phyloP scores from a whole-genome alignment of 2,329 filamentous ascomycete species.

The Pleoardoris graminearum region DNA sequence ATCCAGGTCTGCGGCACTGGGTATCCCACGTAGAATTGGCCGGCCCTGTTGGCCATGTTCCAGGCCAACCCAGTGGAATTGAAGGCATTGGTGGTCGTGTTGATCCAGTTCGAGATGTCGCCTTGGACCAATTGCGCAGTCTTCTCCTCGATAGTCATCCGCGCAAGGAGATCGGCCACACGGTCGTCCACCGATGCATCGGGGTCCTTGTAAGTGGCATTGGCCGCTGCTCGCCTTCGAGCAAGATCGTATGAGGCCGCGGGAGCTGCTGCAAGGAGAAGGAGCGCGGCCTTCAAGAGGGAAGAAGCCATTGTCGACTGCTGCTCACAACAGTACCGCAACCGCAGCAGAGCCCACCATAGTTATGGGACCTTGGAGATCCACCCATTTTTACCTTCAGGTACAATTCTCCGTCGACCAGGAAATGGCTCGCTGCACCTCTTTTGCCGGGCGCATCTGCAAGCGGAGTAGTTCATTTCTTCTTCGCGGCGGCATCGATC shows the following conservation, averaged over 20 bases:
- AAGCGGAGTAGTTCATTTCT: conserved; percentile 1
- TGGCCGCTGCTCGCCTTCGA: conserved; percentile 31
- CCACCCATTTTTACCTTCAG: neutral
- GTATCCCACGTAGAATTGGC: conserved; percentile 73
- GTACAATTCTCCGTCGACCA: conserved; percentile 3
- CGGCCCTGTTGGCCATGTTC: conserved; percentile 68
- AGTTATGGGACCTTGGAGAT: neutral
- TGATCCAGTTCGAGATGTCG: conserved; percentile 74
- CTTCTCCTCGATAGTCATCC: conserved; percentile 78
- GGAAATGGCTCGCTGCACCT: neutral
- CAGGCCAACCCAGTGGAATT: conserved; percentile 68
- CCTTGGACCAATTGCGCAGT: conserved; percentile 65
- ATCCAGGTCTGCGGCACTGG: conserved; percentile 67
- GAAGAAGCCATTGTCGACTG: conserved; percentile 6
- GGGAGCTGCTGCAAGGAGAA: conserved; percentile 2
- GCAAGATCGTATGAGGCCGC: conserved; percentile 27
- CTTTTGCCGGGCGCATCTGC: conserved; percentile 5
- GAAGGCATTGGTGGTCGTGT: conserved; percentile 67
- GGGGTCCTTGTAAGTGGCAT: conserved; percentile 63
- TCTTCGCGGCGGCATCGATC: neutral
- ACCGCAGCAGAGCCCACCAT: neutral
- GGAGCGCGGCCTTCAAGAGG: conserved; percentile 1
- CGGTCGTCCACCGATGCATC: conserved; percentile 65
- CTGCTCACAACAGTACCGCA: neutral
- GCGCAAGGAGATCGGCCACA: conserved; percentile 67